Conservation (phyloP, 2,329 filamentous ascomycete genomes). For the Bipolaris oryzae region DNA sequence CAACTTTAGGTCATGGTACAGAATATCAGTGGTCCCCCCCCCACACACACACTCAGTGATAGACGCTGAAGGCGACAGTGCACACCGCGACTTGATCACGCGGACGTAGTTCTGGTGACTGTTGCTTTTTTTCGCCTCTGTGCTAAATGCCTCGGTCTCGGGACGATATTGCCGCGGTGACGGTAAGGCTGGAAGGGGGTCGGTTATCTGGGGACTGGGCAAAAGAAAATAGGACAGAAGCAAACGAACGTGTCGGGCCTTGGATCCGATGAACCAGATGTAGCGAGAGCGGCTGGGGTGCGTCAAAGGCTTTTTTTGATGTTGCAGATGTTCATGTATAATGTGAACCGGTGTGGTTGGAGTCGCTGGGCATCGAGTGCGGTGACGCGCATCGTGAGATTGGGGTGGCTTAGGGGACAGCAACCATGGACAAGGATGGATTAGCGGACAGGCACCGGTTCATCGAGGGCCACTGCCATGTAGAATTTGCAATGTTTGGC, state of each 20-base stretch:
- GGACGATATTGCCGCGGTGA: neutral
- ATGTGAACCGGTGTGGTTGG: neutral
- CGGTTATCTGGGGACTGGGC: slow-evolving; percentile 34
- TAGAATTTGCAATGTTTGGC: slow-evolving; percentile 24
- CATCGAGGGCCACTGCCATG: slow-evolving; percentile 32
- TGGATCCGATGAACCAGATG: slow-evolving; percentile 33
- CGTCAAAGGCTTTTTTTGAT: neutral
- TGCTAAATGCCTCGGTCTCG: neutral
- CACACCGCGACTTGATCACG: slow-evolving; percentile 8
- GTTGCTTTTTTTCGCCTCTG: neutral
- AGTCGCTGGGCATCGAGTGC: slow-evolving; percentile 3
- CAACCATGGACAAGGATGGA: slow-evolving; percentile 3
- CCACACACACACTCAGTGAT: slow-evolving; percentile 13
- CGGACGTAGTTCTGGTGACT: slow-evolving; percentile 2
- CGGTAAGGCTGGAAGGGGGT: slow-evolving; percentile 14
- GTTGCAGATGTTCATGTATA: neutral
- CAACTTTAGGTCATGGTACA: slow-evolving; percentile 14
- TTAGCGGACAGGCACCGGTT: slow-evolving; percentile 20
- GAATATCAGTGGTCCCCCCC: slow-evolving; percentile 10
- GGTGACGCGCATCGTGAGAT: slow-evolving; percentile 15
- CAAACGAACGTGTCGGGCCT: slow-evolving; percentile 29
- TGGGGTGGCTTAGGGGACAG: slow-evolving; percentile 11
- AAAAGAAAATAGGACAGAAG: slow-evolving; percentile 27
- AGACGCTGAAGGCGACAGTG: slow-evolving; percentile 16
- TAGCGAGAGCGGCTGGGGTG: slow-evolving; percentile 17